phyloP scores from a whole-genome alignment of 2,329 filamentous ascomycete genomes.

The Neoascochyta sp. region DNA sequence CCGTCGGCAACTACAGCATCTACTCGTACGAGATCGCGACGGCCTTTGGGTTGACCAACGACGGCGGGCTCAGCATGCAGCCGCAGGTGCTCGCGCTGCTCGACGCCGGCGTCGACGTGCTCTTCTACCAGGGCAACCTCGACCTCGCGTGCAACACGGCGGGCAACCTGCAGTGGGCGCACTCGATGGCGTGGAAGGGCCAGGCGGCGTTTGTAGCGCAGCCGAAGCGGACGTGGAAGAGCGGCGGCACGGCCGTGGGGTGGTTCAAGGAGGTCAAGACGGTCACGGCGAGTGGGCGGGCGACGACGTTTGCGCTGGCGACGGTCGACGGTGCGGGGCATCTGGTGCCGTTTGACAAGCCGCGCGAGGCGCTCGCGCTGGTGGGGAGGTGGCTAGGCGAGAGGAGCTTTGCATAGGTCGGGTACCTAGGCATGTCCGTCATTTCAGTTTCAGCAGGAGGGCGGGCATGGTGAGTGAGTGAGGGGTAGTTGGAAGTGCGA shows the following conservation, averaged over 20 bases:
- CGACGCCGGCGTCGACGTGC: conserved; percentile 36
- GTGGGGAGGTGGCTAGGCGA: conserved; percentile 28
- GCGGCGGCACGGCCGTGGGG: conserved; percentile 23
- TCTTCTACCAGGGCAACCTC: conserved; percentile 42
- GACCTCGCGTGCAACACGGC: conserved; percentile 44
- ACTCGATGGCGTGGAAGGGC: conserved; percentile 44
- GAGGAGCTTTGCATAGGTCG: conserved; percentile 26
- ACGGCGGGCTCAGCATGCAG: conserved; percentile 27
- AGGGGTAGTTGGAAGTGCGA: too few species aligned
- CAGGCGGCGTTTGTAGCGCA: conserved; percentile 43
- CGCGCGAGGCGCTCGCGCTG: conserved; percentile 28
- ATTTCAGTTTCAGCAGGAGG: too few species aligned
- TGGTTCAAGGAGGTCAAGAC: conserved; percentile 37
- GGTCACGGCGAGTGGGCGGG: conserved; percentile 22
- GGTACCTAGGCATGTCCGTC: too few species aligned
- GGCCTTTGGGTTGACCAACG: conserved; percentile 30
- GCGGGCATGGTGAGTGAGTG: too few species aligned
- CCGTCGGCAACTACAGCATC: conserved; percentile 31
- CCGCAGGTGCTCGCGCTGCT: conserved; percentile 37
- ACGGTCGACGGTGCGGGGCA: conserved; percentile 44
- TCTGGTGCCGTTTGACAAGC: conserved; percentile 39
- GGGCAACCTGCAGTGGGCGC: conserved; percentile 41
- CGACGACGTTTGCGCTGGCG: conserved; percentile 33
- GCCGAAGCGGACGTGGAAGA: conserved; percentile 24
- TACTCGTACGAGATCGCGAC: conserved; percentile 19